These are phyloP conservation scores for Botrytis fragariae DNA, from an alignment of 2,329 filamentous ascomycete species.

Conservation along the genomic window DNA sequence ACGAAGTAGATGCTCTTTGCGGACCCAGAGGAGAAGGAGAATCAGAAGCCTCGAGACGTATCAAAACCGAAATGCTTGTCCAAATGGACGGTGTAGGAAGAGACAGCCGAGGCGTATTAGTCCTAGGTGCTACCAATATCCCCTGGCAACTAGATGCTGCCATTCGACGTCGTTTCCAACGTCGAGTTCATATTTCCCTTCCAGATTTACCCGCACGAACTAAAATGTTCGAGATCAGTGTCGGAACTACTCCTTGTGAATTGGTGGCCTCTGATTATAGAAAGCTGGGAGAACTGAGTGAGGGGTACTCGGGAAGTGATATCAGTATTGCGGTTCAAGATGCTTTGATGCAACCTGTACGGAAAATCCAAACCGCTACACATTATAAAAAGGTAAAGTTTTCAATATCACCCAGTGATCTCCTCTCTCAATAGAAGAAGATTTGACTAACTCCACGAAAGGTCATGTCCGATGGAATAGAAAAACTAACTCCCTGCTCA, in stretches of 20 bases:
- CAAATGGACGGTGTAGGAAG: slow-evolving; percentile 99
- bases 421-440: neutral
- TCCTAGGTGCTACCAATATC: slow-evolving; percentile 95
- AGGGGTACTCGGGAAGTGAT: slow-evolving; percentile 95
- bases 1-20: slow-evolving; percentile 95
- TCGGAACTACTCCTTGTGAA: slow-evolving; percentile 90
- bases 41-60: slow-evolving; percentile 92
- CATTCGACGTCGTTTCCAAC: slow-evolving; percentile 92
- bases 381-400: slow-evolving; percentile 84
- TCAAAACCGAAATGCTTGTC: slow-evolving; percentile 97
- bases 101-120: slow-evolving; percentile 88
- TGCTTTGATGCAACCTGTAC: slow-evolving; percentile 93
- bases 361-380: slow-evolving; percentile 95
- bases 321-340: slow-evolving; percentile 95
- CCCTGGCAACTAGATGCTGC: slow-evolving; percentile 97
- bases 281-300: slow-evolving; percentile 74
- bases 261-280: slow-evolving; percentile 76
- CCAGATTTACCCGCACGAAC: slow-evolving; percentile 85
- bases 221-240: slow-evolving; percentile 77
- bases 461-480: slow-evolving; percentile 66
- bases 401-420: neutral
- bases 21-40: slow-evolving; percentile 92
- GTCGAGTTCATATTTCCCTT: slow-evolving; percentile 90
- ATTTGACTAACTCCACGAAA: slow-evolving; percentile 39
- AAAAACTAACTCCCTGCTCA: slow-evolving; percentile 84